Conservation (phyloP, 176 grass and related monocot genomes). For the Zizania latifolia region DNA sequence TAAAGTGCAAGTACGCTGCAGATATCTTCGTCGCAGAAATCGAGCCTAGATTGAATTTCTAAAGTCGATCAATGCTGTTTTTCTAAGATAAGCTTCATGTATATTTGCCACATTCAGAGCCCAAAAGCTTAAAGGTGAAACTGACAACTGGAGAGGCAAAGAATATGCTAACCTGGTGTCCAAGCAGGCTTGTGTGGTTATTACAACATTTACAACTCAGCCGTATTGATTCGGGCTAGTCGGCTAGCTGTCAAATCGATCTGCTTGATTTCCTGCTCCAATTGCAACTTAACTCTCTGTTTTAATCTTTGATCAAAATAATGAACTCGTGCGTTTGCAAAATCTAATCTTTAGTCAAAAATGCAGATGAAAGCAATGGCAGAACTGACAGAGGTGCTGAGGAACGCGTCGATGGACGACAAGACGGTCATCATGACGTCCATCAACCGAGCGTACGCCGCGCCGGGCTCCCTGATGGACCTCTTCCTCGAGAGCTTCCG, state of each 20-base stretch:
- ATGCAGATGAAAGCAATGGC: constrained; percentile 23
- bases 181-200: not conserved
- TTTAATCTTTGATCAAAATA: not conserved
- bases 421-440: constrained; percentile 71
- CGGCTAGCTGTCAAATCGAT: too few relatives aligned
- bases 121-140: constrained; percentile 14
- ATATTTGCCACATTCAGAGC: constrained; percentile 2
- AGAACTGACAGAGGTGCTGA: constrained; percentile 40
- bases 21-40: not conserved
- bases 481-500: constrained; percentile 71
- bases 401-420: constrained; percentile 63
- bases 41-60: not conserved
- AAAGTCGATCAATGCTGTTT: not conserved
- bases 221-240: not conserved
- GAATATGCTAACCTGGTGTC: constrained; percentile 34
- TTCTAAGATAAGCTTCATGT: not conserved
- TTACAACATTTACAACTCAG: not conserved
- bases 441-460: constrained; percentile 59
- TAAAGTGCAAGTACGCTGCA: not conserved
- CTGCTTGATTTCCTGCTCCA: too few relatives aligned
- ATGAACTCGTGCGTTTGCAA: not conserved
- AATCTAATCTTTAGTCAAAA: too few relatives aligned
- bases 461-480: constrained; percentile 53
- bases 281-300: not conserved
- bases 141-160: constrained; percentile 18